Evolutionary conservation across 2,329 filamentous ascomycete genomes (phyloP), one percentile per base, ranked within the genome.

Genomic region (Sphaerulina musiva): DNA sequence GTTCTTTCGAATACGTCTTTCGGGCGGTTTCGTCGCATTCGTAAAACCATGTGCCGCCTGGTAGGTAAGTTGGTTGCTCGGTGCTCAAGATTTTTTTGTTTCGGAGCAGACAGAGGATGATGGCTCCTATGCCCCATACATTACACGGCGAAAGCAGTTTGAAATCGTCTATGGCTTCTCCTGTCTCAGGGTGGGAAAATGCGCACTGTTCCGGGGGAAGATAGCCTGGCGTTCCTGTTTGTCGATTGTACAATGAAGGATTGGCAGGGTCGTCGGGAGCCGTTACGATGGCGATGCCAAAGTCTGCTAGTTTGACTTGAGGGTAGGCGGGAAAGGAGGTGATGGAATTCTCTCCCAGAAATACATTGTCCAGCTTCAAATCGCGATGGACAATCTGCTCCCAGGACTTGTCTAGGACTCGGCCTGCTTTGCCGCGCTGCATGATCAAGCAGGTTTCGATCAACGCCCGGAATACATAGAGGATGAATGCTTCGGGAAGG

Each of bases 311-410:
- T 38, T 56, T 62, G 17, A 39, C 51, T 29, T 46, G 46, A n/a
- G 40, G 57, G 36, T 53, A 52, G 7, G 26, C 36, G 2, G 36
- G 46, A 5, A 55, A 56, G 6, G 34, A 38, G 40, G 42, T 47
- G 4, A 17, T 32, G 17, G 14, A 9, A 3, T 56, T 53, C 29
- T 45, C 36, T 12, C 52, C 51, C 6, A 65, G 38, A 38, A 62
- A 62, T n/a, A 64, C 47, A 34, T 63, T 65, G 2, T 39, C 48
- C 4, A 51, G 52, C 44, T 62, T 64, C 32, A 62, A 54, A 42
- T 65, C 61, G 2, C 59, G 48, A 40, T 65, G 63, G 2, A 64
- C 49, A 12, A 62, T 54, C 44, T 59, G 41, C 11, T 50, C 41
- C 48, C 51, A 51, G 2, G 42, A 31, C 34, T 8, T 11, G 1